These are phyloP conservation scores for Nicotiana undulata DNA, from an alignment of 257 asterid genomes.

Conservation along the genomic window DNA sequence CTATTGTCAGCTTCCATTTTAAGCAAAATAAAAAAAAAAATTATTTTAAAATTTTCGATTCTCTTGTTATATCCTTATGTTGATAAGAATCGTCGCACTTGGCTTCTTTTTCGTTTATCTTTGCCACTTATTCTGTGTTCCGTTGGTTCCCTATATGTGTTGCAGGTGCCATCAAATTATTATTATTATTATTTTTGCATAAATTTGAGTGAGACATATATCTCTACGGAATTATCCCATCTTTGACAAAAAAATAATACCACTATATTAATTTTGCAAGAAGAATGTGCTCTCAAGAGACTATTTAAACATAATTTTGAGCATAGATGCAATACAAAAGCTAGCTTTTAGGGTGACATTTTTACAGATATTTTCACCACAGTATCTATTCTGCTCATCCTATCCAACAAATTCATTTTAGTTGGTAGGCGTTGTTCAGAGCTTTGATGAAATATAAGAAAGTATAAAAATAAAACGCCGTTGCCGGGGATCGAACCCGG, in stretches of 20 bases:
- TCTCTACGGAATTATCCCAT: neutral
- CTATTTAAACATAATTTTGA: neutral
- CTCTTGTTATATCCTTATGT: neutral
- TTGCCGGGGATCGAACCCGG: slow-evolving; percentile 98
- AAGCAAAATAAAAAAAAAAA: neutral
- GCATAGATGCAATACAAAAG: neutral
- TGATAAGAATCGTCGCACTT: neutral
- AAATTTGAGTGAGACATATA: too few species aligned
- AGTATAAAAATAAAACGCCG: slow-evolving; percentile 22
- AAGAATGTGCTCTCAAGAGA: neutral
- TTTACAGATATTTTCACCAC: neutral
- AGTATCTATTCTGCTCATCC: neutral
- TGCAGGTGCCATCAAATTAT: too few species aligned
- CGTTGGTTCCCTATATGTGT: too few species aligned
- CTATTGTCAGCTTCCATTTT: neutral
- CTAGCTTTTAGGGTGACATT: neutral
- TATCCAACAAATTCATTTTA: neutral
- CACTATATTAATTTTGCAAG: neutral
- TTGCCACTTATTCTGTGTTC: too few species aligned
- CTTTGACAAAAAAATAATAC: neutral
- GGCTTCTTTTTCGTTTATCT: neutral
- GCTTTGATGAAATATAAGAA: neutral
- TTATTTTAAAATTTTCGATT: neutral
- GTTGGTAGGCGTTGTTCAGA: neutral
- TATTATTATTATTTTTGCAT: too few species aligned